Base-by-base conservation (phyloP, 768 basidiomycete species). In the Leccinellum rugosiceps region DNA sequence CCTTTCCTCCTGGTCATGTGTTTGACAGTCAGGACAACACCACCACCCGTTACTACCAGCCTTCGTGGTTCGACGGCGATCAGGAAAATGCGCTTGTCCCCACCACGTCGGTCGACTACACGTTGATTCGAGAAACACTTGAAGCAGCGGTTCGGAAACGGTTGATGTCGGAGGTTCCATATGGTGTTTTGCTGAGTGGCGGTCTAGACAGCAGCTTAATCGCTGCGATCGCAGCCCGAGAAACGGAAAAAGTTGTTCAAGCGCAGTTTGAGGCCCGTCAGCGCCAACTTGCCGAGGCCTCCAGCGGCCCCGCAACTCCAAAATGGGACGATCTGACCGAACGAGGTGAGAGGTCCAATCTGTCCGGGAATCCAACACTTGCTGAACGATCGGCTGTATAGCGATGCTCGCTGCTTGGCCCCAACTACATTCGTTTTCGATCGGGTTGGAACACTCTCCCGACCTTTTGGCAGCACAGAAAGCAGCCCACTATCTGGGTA, bases 121-220 rank as follows among this genome's bases (percentile, higher is more conserved):
- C 78, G 7, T 73, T 82, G 23, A 73, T 99, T 31, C 84, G 95
- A 43, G 85, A 91, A 70, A 80, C 87, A 0, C 80, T 99, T 28
- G 97, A 98, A 75, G 87, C 82, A 30, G 92, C 97, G 14, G 97
- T 99, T 50, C 83, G 86, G 66, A 99, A 98, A 73, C 82, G 97
- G 49, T 76, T 99, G 19, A 99, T 99, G 97, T 90, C 90, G 30
- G 97, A 99, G 74, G 97, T 98, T 11, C 97, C 97, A 3, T 99
- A 95, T 63, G 97, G 97, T 57, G 97, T 99, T 15, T 81, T 99
- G 43, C 82, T 99, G 56, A 93, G 90, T 59, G 97, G 97, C 48
- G 97, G 97, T 21, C 77, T 99, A 54, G 97, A 99, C 71, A 94
- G 92, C 67, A 95, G 92, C 68, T 76, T 99, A 74, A 98, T 99